Conservation (phyloP, 176 grass and related monocot genomes). For the Musa itinerans region DNA sequence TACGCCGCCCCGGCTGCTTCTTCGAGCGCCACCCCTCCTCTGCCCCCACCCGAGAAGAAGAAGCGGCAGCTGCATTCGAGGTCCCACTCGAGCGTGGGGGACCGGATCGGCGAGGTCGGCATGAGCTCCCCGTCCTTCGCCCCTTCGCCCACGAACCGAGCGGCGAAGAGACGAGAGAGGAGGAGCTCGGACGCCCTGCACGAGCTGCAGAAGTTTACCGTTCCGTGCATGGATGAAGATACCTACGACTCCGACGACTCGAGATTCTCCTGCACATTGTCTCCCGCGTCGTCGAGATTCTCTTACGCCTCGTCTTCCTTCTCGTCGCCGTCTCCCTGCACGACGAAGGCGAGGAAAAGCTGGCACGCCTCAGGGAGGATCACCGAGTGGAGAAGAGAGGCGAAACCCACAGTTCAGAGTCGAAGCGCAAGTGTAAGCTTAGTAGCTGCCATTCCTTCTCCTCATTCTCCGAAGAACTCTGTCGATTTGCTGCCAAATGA, state of each 20-base stretch:
- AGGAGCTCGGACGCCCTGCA: conserved; percentile 25
- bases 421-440: conserved; percentile 44
- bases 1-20: not conserved
- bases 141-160: not conserved
- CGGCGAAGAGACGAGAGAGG: conserved; percentile 24
- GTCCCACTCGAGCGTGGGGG: conserved; percentile 10
- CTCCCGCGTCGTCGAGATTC: too few relatives aligned
- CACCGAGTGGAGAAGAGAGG: conserved; percentile 27
- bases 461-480: too few relatives aligned
- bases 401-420: conserved; percentile 22
- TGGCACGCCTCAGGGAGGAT: conserved; percentile 49
- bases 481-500: too few relatives aligned
- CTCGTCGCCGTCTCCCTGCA: conserved; percentile 22
- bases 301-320: conserved; percentile 26
- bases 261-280: conserved; percentile 28
- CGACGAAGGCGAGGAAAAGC: conserved; percentile 36
- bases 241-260: conserved; percentile 61
- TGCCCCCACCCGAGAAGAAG: conserved; percentile 22
- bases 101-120: not conserved
- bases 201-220: conserved; percentile 39
- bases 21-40: conserved; percentile 19
- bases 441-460: too few relatives aligned
- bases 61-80: conserved; percentile 28
- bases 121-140: not conserved
- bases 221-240: conserved; percentile 34